Percentiles rank a stretch among this genome's conserved stretches.
Conservation (phyloP, 2,329 filamentous ascomycete species). For the Harringtonia aguacate region DNA sequence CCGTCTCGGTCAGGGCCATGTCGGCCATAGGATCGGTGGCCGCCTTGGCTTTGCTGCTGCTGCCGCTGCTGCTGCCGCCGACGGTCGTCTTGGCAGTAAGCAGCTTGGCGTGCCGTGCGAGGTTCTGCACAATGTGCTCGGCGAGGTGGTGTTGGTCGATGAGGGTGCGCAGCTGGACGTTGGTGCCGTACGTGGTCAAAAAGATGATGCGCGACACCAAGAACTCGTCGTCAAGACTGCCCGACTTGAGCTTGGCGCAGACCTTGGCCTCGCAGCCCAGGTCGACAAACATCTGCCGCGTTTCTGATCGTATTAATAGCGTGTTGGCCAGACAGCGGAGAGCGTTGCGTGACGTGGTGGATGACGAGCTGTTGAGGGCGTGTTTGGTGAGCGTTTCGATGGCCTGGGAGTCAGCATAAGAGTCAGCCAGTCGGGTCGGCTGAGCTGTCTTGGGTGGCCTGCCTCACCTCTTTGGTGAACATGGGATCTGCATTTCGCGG, state of each 20-base stretch:
- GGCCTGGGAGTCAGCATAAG: constrained; percentile 39
- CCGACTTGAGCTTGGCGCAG: constrained; percentile 60
- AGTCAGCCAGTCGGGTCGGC: not conserved
- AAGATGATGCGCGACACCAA: constrained; percentile 70
- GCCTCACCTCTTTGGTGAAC: constrained; percentile 59
- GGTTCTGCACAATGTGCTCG: constrained; percentile 57
- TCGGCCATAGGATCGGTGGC: constrained; percentile 51
- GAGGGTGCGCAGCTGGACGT: constrained; percentile 53
- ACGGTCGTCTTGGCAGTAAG: constrained; percentile 13
- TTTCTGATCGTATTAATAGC: constrained; percentile 56
- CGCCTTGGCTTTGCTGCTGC: constrained; percentile 12
- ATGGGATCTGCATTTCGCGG: constrained; percentile 66
- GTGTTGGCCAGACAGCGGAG: constrained; percentile 80
- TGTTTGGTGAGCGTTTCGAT: constrained; percentile 62
- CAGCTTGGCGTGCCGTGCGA: constrained; percentile 55
- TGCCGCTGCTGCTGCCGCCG: not conserved
- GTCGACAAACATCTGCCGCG: constrained; percentile 64
- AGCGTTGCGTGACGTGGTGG: constrained; percentile 59
- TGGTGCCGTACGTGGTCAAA: constrained; percentile 66
- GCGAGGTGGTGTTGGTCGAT: constrained; percentile 57
- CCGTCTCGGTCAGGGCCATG: constrained; percentile 71
- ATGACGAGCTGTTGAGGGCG: constrained; percentile 57
- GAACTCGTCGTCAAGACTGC: constrained; percentile 77
- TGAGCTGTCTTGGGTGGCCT: no score
- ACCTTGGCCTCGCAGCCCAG: constrained; percentile 56